Conservation (phyloP, 2,329 filamentous ascomycete species). For the Rachicladosporium sp. region DNA sequence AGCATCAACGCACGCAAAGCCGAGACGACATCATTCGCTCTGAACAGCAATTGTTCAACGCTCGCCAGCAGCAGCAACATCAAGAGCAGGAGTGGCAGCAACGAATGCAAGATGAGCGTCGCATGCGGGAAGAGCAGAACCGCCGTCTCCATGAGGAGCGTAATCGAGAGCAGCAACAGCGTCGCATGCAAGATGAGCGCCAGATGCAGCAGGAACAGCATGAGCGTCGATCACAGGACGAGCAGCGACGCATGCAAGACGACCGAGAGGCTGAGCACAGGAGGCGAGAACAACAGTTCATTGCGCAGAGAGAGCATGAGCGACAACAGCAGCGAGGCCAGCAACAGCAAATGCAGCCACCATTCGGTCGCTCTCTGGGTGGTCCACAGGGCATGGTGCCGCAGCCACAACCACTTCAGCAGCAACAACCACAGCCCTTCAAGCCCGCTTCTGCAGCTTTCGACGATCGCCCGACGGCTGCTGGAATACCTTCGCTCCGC, state of each 20-base stretch:
- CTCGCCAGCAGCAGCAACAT: constrained; percentile 8
- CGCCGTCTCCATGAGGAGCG: constrained; percentile 8
- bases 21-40: constrained; percentile 15
- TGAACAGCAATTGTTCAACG: constrained; percentile 8
- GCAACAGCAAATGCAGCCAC: not conserved
- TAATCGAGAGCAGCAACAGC: constrained; percentile 1
- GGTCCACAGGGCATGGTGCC: too few species aligned
- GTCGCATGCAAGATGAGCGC: constrained; percentile 2
- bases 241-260: too few species aligned
- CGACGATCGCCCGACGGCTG: constrained; percentile 1
- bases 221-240: too few species aligned
- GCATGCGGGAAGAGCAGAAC: constrained; percentile 5
- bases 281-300: constrained; percentile 4
- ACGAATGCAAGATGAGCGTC: constrained; percentile 7
- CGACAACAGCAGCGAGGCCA: constrained; percentile 4
- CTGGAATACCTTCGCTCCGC: constrained; percentile 7
- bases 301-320: constrained; percentile 3
- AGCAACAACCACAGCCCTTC: constrained; percentile 4
- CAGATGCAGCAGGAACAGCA: not conserved
- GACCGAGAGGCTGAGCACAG: too few species aligned
- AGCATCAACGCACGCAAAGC: constrained; percentile 15
- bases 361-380: too few species aligned
- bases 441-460: not conserved
- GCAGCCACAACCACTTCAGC: not conserved
- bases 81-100: constrained; percentile 6